Conservation (phyloP, 768 basidiomycete genomes). For the Phanerochaete carnosa region DNA sequence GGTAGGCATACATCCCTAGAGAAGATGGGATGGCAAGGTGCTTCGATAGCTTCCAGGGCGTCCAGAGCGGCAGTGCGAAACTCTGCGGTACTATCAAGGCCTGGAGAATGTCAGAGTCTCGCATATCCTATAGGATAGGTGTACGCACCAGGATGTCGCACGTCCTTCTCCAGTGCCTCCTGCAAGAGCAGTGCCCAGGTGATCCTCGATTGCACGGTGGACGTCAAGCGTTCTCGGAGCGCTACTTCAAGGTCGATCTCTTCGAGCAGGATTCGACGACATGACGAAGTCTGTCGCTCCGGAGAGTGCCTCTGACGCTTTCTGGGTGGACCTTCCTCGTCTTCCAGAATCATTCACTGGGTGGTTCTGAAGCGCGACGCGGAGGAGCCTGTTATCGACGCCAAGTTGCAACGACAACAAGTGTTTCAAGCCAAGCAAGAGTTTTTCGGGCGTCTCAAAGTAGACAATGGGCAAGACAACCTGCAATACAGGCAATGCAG, state of each 20-base stretch:
- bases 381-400: no score
- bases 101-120: background rate
- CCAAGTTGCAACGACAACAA: no score
- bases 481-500: no score
- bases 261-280: conserved; percentile 28
- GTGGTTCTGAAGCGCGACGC: background rate
- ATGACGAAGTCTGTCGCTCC: background rate
- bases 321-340: background rate
- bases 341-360: background rate
- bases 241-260: conserved; percentile 44
- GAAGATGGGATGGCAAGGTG: conserved; percentile 35
- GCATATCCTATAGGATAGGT: background rate
- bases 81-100: conserved; percentile 25
- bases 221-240: conserved; percentile 37
- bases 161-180: conserved; percentile 26
- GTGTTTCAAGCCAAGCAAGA: no score
- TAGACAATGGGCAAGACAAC: no score
- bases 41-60: conserved; percentile 39
- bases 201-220: conserved; percentile 42
- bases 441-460: no score
- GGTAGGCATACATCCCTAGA: conserved; percentile 23
- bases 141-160: background rate
- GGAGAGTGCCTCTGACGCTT: conserved; percentile 6
- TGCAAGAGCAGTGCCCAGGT: conserved; percentile 43
- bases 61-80: conserved; percentile 33